Evolutionary conservation across 2,329 filamentous ascomycete genomes (phyloP).

Genomic region (Plenodomus tracheiphilus): DNA sequence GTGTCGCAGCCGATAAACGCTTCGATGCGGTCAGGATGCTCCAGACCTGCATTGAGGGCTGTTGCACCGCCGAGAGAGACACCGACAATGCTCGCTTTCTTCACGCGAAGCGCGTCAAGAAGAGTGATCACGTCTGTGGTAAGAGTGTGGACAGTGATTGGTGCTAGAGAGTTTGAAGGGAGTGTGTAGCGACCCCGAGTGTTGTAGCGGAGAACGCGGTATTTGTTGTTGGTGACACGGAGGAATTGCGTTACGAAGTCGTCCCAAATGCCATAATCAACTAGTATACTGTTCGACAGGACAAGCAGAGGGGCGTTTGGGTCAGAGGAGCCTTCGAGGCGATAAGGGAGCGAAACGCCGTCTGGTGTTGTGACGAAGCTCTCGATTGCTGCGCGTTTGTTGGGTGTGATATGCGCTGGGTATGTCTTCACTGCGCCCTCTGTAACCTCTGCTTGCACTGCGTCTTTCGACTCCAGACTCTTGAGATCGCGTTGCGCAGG

Average conservation of each 20-base stretch:
- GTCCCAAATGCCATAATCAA: constrained; percentile 81
- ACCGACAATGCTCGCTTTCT: constrained; percentile 69
- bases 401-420: constrained; percentile 43
- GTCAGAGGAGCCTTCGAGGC: constrained; percentile 71
- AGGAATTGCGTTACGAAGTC: constrained; percentile 66
- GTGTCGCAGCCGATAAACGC: constrained; percentile 78
- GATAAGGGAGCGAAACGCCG: constrained; percentile 70
- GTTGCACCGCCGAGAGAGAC: constrained; percentile 84
- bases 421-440: constrained; percentile 61
- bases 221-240: constrained; percentile 58
- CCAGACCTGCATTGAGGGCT: constrained; percentile 71
- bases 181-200: constrained; percentile 67
- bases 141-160: constrained; percentile 64
- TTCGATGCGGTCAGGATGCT: constrained; percentile 61
- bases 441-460: constrained; percentile 54
- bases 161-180: constrained; percentile 47
- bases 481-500: constrained; percentile 70
- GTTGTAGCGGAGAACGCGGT: constrained; percentile 77
- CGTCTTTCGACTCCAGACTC: constrained; percentile 56
- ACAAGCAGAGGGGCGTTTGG: constrained; percentile 72
- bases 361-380: constrained; percentile 72
- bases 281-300: constrained; percentile 79
- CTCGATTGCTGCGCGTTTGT: constrained; percentile 56
- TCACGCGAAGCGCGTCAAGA: constrained; percentile 70
- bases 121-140: constrained; percentile 69